These are phyloP conservation scores for Amphirosellinia nigrospora DNA, from an alignment of 495 filamentous ascomycete genomes.

Conservation along the genomic window DNA sequence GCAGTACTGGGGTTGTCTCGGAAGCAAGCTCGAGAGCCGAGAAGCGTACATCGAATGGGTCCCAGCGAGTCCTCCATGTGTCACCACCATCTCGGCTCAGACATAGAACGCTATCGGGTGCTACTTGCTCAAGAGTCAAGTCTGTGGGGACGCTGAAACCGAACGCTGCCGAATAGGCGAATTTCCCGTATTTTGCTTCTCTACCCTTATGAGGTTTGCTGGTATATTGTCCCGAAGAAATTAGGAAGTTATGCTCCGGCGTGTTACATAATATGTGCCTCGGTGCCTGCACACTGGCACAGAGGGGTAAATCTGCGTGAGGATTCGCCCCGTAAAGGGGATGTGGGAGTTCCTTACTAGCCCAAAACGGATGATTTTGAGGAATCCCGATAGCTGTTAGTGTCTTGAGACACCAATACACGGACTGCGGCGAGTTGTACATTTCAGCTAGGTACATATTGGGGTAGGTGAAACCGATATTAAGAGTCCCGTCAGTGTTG, in stretches of 20 bases:
- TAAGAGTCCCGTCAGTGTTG: not conserved
- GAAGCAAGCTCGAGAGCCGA: not conserved
- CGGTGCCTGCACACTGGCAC: not conserved
- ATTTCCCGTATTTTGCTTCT: slow-evolving; percentile 18
- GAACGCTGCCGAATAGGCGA: slow-evolving; percentile 1
- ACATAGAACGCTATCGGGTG: not conserved
- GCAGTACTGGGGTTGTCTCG: not conserved
- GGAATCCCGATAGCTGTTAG: not conserved
- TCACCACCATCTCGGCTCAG: not conserved
- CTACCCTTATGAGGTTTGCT: slow-evolving; percentile 30
- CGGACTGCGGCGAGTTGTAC: not conserved
- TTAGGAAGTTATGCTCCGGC: not conserved
- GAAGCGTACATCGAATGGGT: not conserved
- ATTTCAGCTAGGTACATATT: not conserved
- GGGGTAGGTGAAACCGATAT: not conserved
- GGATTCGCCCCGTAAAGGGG: not conserved
- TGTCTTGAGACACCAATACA: slow-evolving; percentile 3
- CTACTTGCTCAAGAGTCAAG: not conserved
- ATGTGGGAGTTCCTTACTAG: not conserved
- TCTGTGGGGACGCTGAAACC: not conserved
- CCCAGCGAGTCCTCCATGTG: not conserved
- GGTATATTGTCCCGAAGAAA: not conserved
- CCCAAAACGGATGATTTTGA: not conserved
- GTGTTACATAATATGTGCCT: not conserved
- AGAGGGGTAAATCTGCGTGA: not conserved